A percentile compares a stretch with the other conserved stretches of the same genome.
Evolutionary conservation across 73 alveolate species (phyloP).

Genomic region (Paramecium bursaria): DNA sequence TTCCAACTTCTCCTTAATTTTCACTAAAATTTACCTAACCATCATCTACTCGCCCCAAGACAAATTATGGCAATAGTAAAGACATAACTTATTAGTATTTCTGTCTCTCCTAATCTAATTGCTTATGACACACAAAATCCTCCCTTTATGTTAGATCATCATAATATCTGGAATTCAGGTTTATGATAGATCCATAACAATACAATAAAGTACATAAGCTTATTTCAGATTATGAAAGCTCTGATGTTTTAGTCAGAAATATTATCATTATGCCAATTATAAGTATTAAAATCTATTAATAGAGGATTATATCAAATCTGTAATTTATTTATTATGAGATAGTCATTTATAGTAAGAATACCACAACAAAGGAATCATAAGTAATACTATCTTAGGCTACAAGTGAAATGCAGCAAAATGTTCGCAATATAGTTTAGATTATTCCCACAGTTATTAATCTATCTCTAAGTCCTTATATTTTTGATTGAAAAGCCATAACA

Average conservation of each 20-base stretch:
- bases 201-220: not conserved
- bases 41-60: constrained; percentile 67
- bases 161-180: constrained; percentile 12
- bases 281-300: not conserved
- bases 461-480: not conserved
- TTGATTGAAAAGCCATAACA: constrained; percentile 1
- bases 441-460: constrained; percentile 11
- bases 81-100: constrained; percentile 48
- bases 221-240: not conserved
- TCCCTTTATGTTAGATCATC: constrained; percentile 50
- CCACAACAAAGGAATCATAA: no score
- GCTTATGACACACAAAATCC: constrained; percentile 33
- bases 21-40: constrained; percentile 82
- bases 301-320: not conserved
- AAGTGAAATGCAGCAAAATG: no score
- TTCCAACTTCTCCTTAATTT: constrained; percentile 82
- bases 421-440: constrained; percentile 14
- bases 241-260: not conserved
- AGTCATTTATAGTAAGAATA: no score
- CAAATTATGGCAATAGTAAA: constrained; percentile 39
- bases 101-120: constrained; percentile 6
- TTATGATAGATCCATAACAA: not conserved
- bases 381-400: no score
- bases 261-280: constrained; percentile 13
- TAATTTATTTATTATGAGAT: constrained; percentile 5